Evolutionary conservation across 2,329 filamentous ascomycete genomes (phyloP).

Genomic region (Fonsecaea monophora): DNA sequence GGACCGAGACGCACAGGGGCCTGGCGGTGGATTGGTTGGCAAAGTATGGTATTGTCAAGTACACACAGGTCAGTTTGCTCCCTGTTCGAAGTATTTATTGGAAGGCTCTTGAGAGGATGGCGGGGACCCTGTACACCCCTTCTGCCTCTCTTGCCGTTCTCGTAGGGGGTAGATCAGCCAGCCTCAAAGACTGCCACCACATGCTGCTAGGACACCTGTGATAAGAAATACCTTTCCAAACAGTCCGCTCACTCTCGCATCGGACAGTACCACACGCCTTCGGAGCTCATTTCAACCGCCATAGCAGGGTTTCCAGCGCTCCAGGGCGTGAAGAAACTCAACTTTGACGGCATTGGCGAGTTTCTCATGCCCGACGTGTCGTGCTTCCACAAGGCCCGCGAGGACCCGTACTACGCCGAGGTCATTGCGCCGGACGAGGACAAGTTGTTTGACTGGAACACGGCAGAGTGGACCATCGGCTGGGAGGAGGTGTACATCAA

Average conservation of each 20-base stretch:
- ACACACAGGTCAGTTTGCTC: constrained; percentile 14
- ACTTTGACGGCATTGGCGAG: constrained; percentile 14
- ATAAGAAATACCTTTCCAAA: background rate
- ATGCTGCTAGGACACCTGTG: no score
- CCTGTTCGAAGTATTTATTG: background rate
- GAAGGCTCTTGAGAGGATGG: no score
- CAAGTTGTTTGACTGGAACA: constrained; percentile 11
- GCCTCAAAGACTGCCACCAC: background rate
- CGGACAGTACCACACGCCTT: constrained; percentile 13
- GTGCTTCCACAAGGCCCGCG: constrained; percentile 13
- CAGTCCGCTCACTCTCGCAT: background rate
- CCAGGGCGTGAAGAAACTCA: background rate
- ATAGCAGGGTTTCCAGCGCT: constrained; percentile 10
- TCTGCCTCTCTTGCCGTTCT: background rate
- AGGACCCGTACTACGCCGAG: constrained; percentile 14
- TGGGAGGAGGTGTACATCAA: constrained; percentile 20
- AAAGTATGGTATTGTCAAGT: constrained; percentile 13
- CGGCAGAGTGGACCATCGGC: constrained; percentile 11
- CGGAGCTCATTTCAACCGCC: background rate
- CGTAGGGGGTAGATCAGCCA: background rate
- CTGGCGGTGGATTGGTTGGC: constrained; percentile 4
- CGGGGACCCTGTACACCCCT: no score
- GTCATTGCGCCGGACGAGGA: constrained; percentile 14
- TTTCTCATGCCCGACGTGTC: constrained; percentile 11
- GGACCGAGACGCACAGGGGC: constrained; percentile 1